Conservation (phyloP, 73 alveolate genomes). For the Paramecium bursaria region DNA sequence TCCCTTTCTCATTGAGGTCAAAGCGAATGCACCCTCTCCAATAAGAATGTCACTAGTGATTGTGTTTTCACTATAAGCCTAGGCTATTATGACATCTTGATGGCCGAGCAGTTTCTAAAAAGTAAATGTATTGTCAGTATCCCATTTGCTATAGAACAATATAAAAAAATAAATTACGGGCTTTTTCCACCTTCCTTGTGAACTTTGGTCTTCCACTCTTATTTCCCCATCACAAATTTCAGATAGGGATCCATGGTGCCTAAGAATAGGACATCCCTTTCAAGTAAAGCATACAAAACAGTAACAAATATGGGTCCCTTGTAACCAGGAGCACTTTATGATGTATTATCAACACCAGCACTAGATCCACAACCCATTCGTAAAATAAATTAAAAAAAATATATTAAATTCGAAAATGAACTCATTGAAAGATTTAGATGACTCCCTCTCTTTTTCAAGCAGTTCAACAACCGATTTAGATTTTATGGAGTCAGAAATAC, state of each 20-base stretch:
- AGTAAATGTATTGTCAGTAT: neutral
- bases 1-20: slow-evolving; percentile 56
- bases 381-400: no score
- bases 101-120: slow-evolving; percentile 54
- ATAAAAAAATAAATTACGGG: slow-evolving; percentile 35
- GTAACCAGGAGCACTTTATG: slow-evolving; percentile 50
- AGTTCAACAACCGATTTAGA: no score
- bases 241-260: slow-evolving; percentile 61
- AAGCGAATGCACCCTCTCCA: slow-evolving; percentile 53
- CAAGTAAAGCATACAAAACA: slow-evolving; percentile 36
- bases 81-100: slow-evolving; percentile 46
- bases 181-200: slow-evolving; percentile 40
- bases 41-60: slow-evolving; percentile 29
- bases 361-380: slow-evolving; percentile 65
- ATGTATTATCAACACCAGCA: slow-evolving; percentile 14
- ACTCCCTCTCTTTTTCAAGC: no score
- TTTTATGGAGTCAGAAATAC: no score
- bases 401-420: no score
- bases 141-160: slow-evolving; percentile 46
- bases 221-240: neutral
- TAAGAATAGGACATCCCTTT: slow-evolving; percentile 52
- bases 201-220: neutral
- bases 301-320: slow-evolving; percentile 51
- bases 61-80: slow-evolving; percentile 47
- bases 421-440: no score